Conservation (phyloP, 2,329 filamentous ascomycete genomes). For the Corinectria fuckeliana region DNA sequence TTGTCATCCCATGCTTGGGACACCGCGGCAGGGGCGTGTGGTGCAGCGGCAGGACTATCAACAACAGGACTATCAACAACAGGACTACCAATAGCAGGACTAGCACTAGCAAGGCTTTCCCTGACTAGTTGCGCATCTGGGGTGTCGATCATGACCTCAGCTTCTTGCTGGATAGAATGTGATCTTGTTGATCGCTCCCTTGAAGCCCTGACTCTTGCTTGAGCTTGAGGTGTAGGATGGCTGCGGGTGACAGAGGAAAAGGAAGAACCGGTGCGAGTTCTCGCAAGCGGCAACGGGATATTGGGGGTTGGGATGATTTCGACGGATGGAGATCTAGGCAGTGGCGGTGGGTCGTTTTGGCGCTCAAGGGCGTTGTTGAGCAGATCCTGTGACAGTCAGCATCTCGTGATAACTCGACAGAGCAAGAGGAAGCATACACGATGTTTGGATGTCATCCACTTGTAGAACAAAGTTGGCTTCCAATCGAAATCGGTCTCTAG, state of each 20-base stretch:
- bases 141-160: neutral
- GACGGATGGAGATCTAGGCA: constrained; percentile 23
- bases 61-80: constrained; percentile 7
- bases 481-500: constrained; percentile 51
- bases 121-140: neutral
- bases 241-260: constrained; percentile 14
- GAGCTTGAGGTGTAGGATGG: constrained; percentile 22
- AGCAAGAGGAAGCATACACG: constrained; percentile 43
- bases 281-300: constrained; percentile 24
- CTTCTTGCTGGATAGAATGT: constrained; percentile 18
- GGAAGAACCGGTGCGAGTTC: constrained; percentile 32
- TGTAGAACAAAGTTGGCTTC: constrained; percentile 54
- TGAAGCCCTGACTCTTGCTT: constrained; percentile 15
- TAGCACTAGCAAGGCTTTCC: constrained; percentile 2
- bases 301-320: constrained; percentile 11
- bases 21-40: neutral
- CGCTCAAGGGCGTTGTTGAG: constrained; percentile 32
- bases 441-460: constrained; percentile 53
- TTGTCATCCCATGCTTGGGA: constrained; percentile 3
- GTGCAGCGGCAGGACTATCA: neutral
- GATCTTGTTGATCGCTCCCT: constrained; percentile 26
- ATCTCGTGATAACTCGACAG: neutral
- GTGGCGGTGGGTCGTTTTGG: constrained; percentile 30
- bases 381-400: constrained; percentile 33
- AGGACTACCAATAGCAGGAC: constrained; percentile 11